Evolutionary conservation across 805 yeast species (phyloP).

Genomic region (Cyberlindnera bimundalis): DNA sequence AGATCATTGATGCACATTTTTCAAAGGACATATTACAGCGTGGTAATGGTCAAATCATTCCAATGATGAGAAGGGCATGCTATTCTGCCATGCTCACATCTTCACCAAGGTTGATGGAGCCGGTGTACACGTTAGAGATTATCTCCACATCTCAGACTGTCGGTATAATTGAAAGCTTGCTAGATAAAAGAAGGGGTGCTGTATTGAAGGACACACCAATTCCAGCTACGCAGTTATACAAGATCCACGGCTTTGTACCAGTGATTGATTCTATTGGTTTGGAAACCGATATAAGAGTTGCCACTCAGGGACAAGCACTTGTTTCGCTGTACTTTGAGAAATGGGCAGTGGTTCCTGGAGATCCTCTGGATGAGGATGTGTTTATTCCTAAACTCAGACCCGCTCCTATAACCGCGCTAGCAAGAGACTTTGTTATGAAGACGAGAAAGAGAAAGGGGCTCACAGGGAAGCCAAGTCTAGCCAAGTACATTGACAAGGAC

Average conservation of each 20-base stretch:
- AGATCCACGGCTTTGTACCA: conserved; percentile 66
- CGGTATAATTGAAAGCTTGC: conserved; percentile 43
- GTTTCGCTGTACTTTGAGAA: conserved; percentile 60
- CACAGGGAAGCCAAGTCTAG: conserved; percentile 63
- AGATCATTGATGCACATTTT: conserved; percentile 57
- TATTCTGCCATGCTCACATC: conserved; percentile 78
- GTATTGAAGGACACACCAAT: conserved; percentile 48
- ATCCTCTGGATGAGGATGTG: conserved; percentile 72
- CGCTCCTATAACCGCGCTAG: conserved; percentile 64
- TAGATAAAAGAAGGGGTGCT: conserved; percentile 71
- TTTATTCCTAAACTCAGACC: conserved; percentile 69
- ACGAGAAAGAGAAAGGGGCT: conserved; percentile 88
- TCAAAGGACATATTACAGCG: conserved; percentile 46
- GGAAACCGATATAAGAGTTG: conserved; percentile 77
- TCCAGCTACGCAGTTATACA: conserved; percentile 68
- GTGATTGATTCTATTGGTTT: conserved; percentile 89
- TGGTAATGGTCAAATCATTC: conserved; percentile 69
- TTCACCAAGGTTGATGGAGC: conserved; percentile 77
- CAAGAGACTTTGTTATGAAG: conserved; percentile 86
- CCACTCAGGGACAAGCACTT: conserved; percentile 76
- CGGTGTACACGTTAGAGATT: conserved; percentile 60
- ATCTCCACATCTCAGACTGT: conserved; percentile 50
- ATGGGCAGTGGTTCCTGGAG: conserved; percentile 87
- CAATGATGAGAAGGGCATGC: conserved; percentile 81
- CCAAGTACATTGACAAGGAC: conserved; percentile 63